Evolutionary conservation across 306 rosid genomes (phyloP).

Genomic region (Trifolium pratense): DNA sequence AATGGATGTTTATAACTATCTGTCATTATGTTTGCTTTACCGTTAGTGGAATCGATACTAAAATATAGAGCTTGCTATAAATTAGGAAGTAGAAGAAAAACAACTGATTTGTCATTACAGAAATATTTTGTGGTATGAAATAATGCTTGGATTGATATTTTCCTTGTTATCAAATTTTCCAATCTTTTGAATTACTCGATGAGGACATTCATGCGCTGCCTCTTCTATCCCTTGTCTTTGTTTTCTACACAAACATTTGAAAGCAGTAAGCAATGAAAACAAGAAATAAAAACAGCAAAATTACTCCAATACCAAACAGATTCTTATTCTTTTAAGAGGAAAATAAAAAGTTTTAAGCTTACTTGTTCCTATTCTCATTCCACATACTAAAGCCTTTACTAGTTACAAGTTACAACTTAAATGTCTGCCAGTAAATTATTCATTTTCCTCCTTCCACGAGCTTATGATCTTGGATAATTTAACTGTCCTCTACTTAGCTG

Average conservation of each 20-base stretch:
- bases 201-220: background rate
- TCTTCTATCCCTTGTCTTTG: background rate
- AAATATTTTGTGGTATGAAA: constrained; percentile 25
- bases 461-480: constrained; percentile 56
- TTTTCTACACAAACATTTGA: background rate
- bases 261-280: background rate
- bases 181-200: constrained; percentile 10
- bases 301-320: background rate
- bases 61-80: background rate
- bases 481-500: constrained; percentile 86
- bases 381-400: constrained; percentile 11
- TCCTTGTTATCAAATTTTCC: constrained; percentile 21
- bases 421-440: constrained; percentile 16
- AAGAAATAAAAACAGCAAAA: background rate
- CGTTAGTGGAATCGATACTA: constrained; percentile 28
- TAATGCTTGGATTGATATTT: constrained; percentile 22
- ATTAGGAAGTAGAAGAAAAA: constrained; percentile 1
- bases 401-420: constrained; percentile 16
- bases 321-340: background rate
- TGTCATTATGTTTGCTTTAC: constrained; percentile 17
- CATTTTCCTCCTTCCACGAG: constrained; percentile 31
- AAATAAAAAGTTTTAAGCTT: constrained; percentile 24
- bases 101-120: constrained; percentile 16
- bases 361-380: constrained; percentile 26
- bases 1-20: constrained; percentile 11